These are phyloP conservation scores for Rhodotorula sp. DNA, from an alignment of 1,284 basidiomycete species.

Conservation along the genomic window DNA sequence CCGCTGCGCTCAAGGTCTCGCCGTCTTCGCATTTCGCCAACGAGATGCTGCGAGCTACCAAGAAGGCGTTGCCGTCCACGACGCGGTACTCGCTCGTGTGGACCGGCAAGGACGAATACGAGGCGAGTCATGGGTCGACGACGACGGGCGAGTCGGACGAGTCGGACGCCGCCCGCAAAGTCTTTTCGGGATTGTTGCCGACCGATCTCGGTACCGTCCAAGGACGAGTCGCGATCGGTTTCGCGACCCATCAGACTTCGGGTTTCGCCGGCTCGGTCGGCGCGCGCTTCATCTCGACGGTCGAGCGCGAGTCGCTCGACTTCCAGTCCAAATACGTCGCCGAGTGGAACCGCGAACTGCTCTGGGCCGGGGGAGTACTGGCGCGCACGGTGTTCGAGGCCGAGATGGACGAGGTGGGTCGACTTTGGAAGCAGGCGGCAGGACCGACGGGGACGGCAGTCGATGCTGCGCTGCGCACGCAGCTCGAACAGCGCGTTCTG, in stretches of 20 bases:
- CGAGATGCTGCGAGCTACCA: slow-evolving; percentile 88
- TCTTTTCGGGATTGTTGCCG: slow-evolving; percentile 51
- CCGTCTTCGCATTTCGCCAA: slow-evolving; percentile 69
- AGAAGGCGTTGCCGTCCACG: slow-evolving; percentile 83
- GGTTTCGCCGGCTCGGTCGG: slow-evolving; percentile 89
- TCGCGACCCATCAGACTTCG: slow-evolving; percentile 78
- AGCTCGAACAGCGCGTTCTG: slow-evolving; percentile 65
- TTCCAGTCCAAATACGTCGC: slow-evolving; percentile 50
- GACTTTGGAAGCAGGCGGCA: slow-evolving; percentile 53
- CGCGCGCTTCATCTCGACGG: slow-evolving; percentile 91
- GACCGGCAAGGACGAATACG: slow-evolving; percentile 85
- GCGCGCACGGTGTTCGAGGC: slow-evolving; percentile 81
- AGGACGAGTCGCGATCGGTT: slow-evolving; percentile 51
- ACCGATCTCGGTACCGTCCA: slow-evolving; percentile 36
- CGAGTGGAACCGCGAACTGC: slow-evolving; percentile 79
- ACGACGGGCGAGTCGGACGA: slow-evolving; percentile 61
- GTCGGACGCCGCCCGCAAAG: slow-evolving; percentile 54
- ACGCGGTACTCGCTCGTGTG: slow-evolving; percentile 85
- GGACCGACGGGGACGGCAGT: slow-evolving; percentile 21
- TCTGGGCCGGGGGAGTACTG: slow-evolving; percentile 74
- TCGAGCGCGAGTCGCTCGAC: slow-evolving; percentile 75
- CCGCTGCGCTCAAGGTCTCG: slow-evolving; percentile 73
- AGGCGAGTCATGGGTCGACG: slow-evolving; percentile 48
- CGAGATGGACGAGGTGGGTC: slow-evolving; percentile 61
- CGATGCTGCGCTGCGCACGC: slow-evolving; percentile 53